Conservation (phyloP, 2,329 filamentous ascomycete species). For the Penicillium sp. region DNA sequence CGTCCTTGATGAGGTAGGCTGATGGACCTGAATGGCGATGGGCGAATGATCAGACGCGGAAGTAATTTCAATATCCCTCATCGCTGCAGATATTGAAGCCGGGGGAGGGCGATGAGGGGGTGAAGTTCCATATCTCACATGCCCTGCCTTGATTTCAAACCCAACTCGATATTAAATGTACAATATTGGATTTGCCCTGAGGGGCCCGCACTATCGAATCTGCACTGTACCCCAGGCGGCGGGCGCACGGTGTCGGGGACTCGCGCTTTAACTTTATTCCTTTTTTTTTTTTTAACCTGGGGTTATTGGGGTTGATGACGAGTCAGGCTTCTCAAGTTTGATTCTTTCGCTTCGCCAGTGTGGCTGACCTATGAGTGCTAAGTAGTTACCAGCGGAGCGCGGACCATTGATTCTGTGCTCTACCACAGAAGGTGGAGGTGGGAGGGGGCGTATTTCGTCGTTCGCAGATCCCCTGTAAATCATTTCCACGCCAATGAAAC, state of each 20-base stretch:
- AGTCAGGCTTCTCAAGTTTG: background rate
- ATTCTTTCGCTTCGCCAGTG: too few species aligned
- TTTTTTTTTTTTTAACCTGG: background rate
- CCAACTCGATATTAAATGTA: background rate
- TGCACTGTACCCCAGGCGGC: background rate
- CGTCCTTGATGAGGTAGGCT: background rate
- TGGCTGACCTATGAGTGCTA: too few species aligned
- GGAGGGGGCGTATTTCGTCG: background rate
- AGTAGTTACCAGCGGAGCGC: too few species aligned
- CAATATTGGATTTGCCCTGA: background rate
- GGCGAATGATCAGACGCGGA: background rate
- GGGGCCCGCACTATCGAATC: slow-evolving; percentile 14
- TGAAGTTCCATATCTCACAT: background rate
- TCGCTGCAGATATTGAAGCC: background rate
- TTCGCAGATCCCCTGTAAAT: background rate
- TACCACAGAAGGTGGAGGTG: background rate
- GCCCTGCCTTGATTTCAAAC: background rate
- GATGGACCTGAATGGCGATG: background rate
- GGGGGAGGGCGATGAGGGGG: too few species aligned
- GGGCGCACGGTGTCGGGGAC: background rate
- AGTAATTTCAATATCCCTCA: background rate
- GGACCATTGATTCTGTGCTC: too few species aligned
- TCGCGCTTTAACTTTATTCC: background rate
- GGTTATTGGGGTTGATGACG: background rate
- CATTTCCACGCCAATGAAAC: background rate